Conservation (phyloP, 1,284 basidiomycete genomes). For the Cutaneotrichosporon sp. region DNA sequence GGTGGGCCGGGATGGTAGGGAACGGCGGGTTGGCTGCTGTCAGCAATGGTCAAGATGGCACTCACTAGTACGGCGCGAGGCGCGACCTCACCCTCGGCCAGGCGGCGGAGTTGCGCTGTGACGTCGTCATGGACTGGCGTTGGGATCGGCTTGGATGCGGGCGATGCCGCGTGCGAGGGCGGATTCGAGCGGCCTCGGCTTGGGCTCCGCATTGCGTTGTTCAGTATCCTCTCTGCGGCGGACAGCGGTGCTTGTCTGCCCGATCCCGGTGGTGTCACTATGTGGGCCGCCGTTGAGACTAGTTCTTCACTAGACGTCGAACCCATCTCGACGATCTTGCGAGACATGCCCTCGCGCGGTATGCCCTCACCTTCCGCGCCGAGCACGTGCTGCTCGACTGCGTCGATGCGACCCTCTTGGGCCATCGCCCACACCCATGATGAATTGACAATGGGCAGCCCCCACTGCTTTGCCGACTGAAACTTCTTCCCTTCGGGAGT, state of each 20-base stretch:
- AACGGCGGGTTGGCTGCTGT: conserved; percentile 14
- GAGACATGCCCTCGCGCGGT: neutral
- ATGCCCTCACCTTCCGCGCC: neutral
- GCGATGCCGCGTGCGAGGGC: neutral
- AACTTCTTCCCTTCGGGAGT: conserved; percentile 37
- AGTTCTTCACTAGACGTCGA: neutral
- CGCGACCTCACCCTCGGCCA: conserved; percentile 17
- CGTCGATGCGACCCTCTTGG: conserved; percentile 31
- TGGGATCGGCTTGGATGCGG: neutral
- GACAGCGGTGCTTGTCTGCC: neutral
- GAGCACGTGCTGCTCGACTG: conserved; percentile 29
- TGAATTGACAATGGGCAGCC: conserved; percentile 37
- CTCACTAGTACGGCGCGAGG: conserved; percentile 11
- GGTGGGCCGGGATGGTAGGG: conserved; percentile 5
- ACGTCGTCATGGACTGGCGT: conserved; percentile 12
- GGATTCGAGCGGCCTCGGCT: neutral
- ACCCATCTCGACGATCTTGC: neutral
- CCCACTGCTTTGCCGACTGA: conserved; percentile 42
- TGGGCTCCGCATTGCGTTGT: conserved; percentile 17
- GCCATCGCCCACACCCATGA: conserved; percentile 46
- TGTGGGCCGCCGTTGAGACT: neutral
- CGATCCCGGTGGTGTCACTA: neutral
- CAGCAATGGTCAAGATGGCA: neutral
- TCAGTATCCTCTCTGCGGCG: conserved; percentile 25
- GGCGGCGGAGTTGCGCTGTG: conserved; percentile 20